A percentile compares a stretch with the other conserved stretches of the same genome.
Evolutionary conservation across 179 eudicot species (phyloP).

Genomic region (Amaranthus tricolor): DNA sequence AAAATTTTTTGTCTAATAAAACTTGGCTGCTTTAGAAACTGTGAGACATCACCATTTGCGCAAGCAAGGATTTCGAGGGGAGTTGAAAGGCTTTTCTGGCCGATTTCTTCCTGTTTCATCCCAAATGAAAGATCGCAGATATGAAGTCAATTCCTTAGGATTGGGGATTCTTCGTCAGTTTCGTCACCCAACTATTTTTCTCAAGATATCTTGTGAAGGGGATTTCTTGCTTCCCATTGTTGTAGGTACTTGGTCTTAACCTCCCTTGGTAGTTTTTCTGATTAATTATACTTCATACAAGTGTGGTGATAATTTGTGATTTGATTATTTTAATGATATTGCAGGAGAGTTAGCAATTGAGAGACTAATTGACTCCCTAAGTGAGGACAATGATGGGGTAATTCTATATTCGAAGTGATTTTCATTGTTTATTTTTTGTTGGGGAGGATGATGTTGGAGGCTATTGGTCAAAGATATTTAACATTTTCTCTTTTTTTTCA

Average conservation of each 20-base stretch:
- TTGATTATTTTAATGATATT: slow-evolving; percentile 8
- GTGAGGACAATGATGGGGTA: slow-evolving; percentile 58
- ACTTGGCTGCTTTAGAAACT: slow-evolving; percentile 53
- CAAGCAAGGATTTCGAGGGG: slow-evolving; percentile 57
- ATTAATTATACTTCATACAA: slow-evolving; percentile 1
- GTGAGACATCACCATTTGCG: slow-evolving; percentile 54
- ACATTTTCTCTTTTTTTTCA: slow-evolving; percentile 28
- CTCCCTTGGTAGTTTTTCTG: slow-evolving; percentile 1
- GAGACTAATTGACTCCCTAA: slow-evolving; percentile 54
- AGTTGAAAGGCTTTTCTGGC: slow-evolving; percentile 29
- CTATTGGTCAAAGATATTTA: not conserved
- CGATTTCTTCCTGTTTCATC: slow-evolving; percentile 33
- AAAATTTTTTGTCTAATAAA: not conserved
- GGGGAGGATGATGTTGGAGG: not conserved
- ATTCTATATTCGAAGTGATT: slow-evolving; percentile 4
- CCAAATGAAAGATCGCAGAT: slow-evolving; percentile 35
- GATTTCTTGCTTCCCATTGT: slow-evolving; percentile 69
- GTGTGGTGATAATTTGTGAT: not conserved
- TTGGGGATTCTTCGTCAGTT: slow-evolving; percentile 57
- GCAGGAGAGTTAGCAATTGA: slow-evolving; percentile 76
- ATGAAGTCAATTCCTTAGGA: slow-evolving; percentile 42
- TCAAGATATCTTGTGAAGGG: slow-evolving; percentile 76
- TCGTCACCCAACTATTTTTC: slow-evolving; percentile 69
- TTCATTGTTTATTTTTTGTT: not conserved
- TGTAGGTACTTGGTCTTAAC: slow-evolving; percentile 52